These are phyloP conservation scores for Heliosperma pusillum DNA, from an alignment of 148 eudicot genomes.

Conservation along the genomic window DNA sequence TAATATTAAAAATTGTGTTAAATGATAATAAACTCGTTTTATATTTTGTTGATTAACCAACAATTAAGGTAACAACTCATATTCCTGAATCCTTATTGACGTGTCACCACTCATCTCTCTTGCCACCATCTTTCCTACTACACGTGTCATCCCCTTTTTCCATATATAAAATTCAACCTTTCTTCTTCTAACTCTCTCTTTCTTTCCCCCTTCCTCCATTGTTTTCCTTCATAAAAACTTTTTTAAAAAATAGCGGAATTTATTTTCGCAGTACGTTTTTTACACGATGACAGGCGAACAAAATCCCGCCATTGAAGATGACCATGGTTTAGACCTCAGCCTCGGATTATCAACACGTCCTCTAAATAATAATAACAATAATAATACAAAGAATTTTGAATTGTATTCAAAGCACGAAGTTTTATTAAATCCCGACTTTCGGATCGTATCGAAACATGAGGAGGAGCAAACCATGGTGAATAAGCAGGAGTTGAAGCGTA, in stretches of 20 bases:
- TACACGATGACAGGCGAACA: background rate
- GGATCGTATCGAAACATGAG: too few relatives aligned
- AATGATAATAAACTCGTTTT: too few relatives aligned
- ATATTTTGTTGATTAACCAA: background rate
- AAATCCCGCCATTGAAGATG: slow-evolving; percentile 21
- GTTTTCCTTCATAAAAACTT: background rate
- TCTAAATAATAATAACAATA: too few relatives aligned
- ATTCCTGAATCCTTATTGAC: slow-evolving; percentile 15
- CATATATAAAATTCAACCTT: background rate
- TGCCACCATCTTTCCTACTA: slow-evolving; percentile 24
- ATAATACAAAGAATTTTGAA: too few relatives aligned
- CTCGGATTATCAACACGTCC: slow-evolving; percentile 27
- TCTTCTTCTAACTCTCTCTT: background rate
- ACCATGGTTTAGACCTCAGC: slow-evolving; percentile 50
- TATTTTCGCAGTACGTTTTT: background rate
- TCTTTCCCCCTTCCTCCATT: slow-evolving; percentile 18
- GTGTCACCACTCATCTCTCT: slow-evolving; percentile 36
- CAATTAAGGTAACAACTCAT: background rate
- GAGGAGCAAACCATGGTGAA: too few relatives aligned
- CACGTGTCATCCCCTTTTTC: slow-evolving; percentile 36
- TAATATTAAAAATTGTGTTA: too few relatives aligned
- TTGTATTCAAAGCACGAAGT: slow-evolving; percentile 5
- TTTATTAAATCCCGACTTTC: background rate
- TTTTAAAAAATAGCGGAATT: too few relatives aligned
- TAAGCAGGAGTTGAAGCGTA: slow-evolving; percentile 46